Base-by-base conservation (phyloP, 148 eudicot species). In the Cornus suecica region DNA sequence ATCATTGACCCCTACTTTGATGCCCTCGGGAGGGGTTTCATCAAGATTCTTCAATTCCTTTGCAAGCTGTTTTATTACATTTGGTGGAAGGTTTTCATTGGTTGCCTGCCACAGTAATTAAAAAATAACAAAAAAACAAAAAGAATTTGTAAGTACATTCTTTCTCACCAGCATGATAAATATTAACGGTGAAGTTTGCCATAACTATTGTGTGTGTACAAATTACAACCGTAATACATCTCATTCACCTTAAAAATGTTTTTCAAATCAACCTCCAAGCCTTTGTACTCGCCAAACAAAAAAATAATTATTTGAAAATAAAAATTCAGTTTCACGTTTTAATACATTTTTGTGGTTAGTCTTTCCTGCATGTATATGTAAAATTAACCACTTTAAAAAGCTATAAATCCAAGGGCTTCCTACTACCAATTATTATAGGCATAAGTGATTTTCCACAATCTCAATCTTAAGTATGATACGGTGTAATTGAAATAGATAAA, bases 21-120 rank as follows among this genome's bases (percentile, higher is more conserved):
- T 94, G 74, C 99, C 99, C 78, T 94, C 99, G 0, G 99, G 97
- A 80, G 99, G 99, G 25, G 96, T 87, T 83, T 92, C 99, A 84
- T 94, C 91, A 66, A 94, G 97, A 83, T 88, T 94, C 91, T 92
- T 94, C 83, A 94, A 86, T 78, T 94, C 99, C 84, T 90, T 94
- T 2, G 97, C 97, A 58, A 94, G 91, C 83, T 90, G 99, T 84
- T 84, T 95, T 70, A 95, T 85, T 42, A 95, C 99, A 75, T 92
- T 95, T 75, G 97, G 97, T 29, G 99, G 99, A 78, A 95, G 97
- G 73, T 95, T 95, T 88, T 95, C 99, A 76, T 95, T 95, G 75
- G 97, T 95, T 62, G 99, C 97, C 99, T 95, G 79, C 74, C 79
- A 78, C 23, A 76, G 20, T 20, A 72, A 24, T 66, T 8, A 22